Percentiles rank a stretch among this genome's conserved stretches.
phyloP scores from a whole-genome alignment of 306 rosid species.

The Sicyos baderoa region DNA sequence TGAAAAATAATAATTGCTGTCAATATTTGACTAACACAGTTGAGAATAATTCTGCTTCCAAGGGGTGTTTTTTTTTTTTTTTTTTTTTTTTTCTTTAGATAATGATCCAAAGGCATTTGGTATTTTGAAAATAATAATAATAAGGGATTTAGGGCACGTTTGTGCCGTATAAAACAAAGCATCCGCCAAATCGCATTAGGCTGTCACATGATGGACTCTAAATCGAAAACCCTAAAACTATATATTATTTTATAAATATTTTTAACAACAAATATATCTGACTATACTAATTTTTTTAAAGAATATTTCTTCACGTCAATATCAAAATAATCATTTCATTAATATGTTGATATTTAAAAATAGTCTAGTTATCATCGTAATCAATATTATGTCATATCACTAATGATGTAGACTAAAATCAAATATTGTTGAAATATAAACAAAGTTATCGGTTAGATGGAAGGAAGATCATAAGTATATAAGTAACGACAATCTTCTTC shows the following conservation, averaged over 20 bases:
- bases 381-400: too few species aligned
- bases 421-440: too few species aligned
- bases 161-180: slow-evolving; percentile 18
- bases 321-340: too few species aligned
- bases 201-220: neutral
- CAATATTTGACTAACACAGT: slow-evolving; percentile 8
- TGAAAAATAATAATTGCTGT: neutral
- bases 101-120: neutral
- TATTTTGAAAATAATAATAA: neutral
- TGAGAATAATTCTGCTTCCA: neutral
- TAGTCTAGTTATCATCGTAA: too few species aligned
- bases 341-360: too few species aligned
- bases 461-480: too few species aligned
- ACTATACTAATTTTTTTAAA: too few species aligned
- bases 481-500: too few species aligned
- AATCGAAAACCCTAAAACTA: neutral
- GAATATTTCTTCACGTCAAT: too few species aligned
- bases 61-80: neutral
- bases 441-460: too few species aligned
- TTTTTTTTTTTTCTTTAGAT: too few species aligned
- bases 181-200: slow-evolving; percentile 9
- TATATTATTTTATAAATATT: neutral
- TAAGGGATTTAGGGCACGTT: neutral
- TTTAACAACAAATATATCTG: neutral
- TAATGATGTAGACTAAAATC: too few species aligned